Conservation (phyloP, 2,329 filamentous ascomycete species). For the Rhytidhysteron rufulum region DNA sequence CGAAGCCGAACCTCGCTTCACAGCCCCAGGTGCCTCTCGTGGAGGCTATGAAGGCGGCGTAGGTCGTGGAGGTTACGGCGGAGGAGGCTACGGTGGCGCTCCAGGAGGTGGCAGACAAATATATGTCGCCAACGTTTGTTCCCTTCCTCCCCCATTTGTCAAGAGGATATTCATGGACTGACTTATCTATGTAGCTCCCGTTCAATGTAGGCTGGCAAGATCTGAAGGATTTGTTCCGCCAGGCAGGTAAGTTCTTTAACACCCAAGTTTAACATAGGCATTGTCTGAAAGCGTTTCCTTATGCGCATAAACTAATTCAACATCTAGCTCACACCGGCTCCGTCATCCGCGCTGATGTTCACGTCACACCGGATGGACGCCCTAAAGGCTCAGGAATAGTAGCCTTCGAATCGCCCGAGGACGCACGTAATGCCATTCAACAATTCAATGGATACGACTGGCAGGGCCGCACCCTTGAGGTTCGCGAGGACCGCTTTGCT, state of each 20-base stretch:
- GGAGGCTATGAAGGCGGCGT: slow-evolving; percentile 47
- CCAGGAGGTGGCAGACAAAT: slow-evolving; percentile 75
- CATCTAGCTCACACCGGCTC: slow-evolving; percentile 26
- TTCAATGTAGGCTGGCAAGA: slow-evolving; percentile 99
- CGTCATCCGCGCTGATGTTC: slow-evolving; percentile 93
- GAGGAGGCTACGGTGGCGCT: slow-evolving; percentile 43
- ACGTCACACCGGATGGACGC: slow-evolving; percentile 83
- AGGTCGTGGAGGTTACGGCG: slow-evolving; percentile 38
- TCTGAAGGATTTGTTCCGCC: slow-evolving; percentile 95
- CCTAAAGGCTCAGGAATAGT: slow-evolving; percentile 97
- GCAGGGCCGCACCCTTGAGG: slow-evolving; percentile 90
- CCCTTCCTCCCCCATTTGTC: slow-evolving; percentile 20
- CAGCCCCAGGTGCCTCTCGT: slow-evolving; percentile 58
- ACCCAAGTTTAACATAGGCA: neutral
- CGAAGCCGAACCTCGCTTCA: slow-evolving; percentile 96
- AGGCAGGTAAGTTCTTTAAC: slow-evolving; percentile 71
- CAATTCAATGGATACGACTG: slow-evolving; percentile 99
- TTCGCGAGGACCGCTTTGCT: slow-evolving; percentile 93
- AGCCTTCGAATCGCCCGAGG: slow-evolving; percentile 90
- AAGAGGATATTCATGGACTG: slow-evolving; percentile 24
- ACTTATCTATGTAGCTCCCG: slow-evolving; percentile 65
- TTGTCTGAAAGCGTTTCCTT: neutral
- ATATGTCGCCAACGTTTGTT: slow-evolving; percentile 96
- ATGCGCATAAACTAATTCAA: slow-evolving; percentile 3
- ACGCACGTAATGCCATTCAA: slow-evolving; percentile 91